A percentile compares a stretch with the other conserved stretches of the same genome.
Conservation (phyloP, 2,329 filamentous ascomycete species). For the Aureobasidium subglaciale region DNA sequence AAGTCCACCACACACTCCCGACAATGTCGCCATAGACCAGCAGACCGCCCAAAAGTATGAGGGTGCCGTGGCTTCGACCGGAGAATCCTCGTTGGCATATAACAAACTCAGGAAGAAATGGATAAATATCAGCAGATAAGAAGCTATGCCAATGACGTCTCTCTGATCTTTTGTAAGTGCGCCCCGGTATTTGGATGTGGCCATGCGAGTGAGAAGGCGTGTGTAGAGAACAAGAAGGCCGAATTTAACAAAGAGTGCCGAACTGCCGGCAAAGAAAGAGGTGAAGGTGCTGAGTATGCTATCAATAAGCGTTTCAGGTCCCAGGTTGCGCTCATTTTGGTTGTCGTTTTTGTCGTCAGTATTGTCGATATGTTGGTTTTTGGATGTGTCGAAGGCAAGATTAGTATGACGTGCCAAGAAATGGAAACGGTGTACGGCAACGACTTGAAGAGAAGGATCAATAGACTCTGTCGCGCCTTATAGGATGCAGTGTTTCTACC, state of each 20-base stretch:
- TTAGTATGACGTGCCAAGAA: too few species aligned
- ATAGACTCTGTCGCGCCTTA: too few species aligned
- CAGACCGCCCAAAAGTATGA: not conserved
- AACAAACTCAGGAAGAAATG: not conserved
- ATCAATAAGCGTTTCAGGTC: not conserved
- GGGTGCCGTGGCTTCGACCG: not conserved
- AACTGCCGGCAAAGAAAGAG: not conserved
- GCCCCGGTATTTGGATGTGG: not conserved
- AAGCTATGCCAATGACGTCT: not conserved
- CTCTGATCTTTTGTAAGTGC: not conserved
- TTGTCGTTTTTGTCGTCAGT: too few species aligned
- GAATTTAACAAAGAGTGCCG: not conserved
- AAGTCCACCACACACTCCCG: not conserved
- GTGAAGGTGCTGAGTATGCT: not conserved
- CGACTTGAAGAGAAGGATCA: too few species aligned
- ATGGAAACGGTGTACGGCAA: too few species aligned
- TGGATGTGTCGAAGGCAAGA: too few species aligned
- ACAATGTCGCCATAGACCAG: not conserved
- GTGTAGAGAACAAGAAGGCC: not conserved
- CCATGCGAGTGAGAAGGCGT: not conserved
- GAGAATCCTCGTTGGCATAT: not conserved
- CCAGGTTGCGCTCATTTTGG: too few species aligned
- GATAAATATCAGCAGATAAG: too few species aligned
- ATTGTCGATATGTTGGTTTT: too few species aligned
- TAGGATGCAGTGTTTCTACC: too few species aligned